Percentiles rank a stretch among this genome's conserved stretches.
Evolutionary conservation across 176 grass and related monocot species (phyloP).

Genomic region (Rhynchospora breviuscula): DNA sequence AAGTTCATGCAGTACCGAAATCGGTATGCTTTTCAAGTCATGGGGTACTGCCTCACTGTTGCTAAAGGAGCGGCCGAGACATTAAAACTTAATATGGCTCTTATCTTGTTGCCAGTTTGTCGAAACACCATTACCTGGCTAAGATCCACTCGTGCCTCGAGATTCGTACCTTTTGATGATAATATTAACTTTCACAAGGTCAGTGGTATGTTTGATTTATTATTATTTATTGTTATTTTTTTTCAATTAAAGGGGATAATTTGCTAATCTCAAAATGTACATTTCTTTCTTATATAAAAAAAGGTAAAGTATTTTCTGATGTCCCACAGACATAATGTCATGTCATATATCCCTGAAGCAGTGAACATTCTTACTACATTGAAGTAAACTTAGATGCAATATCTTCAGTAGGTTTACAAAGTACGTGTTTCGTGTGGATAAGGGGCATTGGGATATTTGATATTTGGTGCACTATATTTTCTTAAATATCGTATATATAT

Average conservation of each 20-base stretch:
- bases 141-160: slow-evolving; percentile 67
- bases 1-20: slow-evolving; percentile 88
- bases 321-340: not conserved
- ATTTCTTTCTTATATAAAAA: too few species aligned
- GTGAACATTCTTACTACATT: not conserved
- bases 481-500: not conserved
- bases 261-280: not conserved
- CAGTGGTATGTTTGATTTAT: slow-evolving; percentile 10
- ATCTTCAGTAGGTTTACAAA: not conserved
- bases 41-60: slow-evolving; percentile 87
- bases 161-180: slow-evolving; percentile 84
- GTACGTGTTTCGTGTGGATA: not conserved
- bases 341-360: not conserved
- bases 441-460: not conserved
- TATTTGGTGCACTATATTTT: not conserved
- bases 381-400: not conserved
- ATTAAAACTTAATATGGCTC: slow-evolving; percentile 95
- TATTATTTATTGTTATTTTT: not conserved
- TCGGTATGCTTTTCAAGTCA: slow-evolving; percentile 70
- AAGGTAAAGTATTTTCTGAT: not conserved
- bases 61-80: slow-evolving; percentile 98
- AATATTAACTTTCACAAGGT: slow-evolving; percentile 99
- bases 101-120: slow-evolving; percentile 89
- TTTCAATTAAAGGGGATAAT: not conserved
- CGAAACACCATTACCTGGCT: slow-evolving; percentile 98